Evolutionary conservation across 1,139 yeast species (phyloP), one percentile per base, ranked within the genome.

Genomic region (Protomyces inouyei): DNA sequence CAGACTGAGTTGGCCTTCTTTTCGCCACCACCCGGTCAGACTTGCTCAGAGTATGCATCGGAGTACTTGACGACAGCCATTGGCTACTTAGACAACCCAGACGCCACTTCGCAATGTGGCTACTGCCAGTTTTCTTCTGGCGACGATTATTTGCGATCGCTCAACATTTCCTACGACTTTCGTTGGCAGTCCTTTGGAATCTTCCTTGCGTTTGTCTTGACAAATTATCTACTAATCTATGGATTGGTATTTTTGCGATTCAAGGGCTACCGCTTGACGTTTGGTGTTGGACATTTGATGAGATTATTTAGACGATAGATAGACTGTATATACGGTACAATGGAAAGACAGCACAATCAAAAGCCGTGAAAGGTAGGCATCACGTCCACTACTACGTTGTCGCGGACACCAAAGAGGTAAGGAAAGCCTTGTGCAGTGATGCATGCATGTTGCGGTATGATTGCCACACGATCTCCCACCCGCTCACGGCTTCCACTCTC

Each of bases 371-470:
- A 37, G 5, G 43, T 37, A 14, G 43, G 43, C 43, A 37, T 37
- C 16, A 37, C 14, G 6, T 5, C 14, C 16, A 14, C 16, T 4
- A 37, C 43, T 12, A 37, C 16, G 18, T 9, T 37, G 14, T 37
- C 43, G 4, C 16, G 4, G 25, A 83, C 78, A 0, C 85, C 76
- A 72, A 76, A 86, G 73, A 79, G 86, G 78, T 82, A 84, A 2
- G 84, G 83, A 72, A 79, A 85, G 18, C 84, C 78, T 4, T 86
- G 85, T 55, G 88, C 87, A 0, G 88, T 82, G 66, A 88, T 87
- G 73, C 95, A 88, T 12, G 85, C 78, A 72, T 88, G 95, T 71
- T 88, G 93, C 0, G 93, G 92, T 36, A 83, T 71, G 51, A 88
- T 77, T 54, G 77, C 76, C 6, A 87, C 78, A 61, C 80, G 80